Evolutionary conservation across 768 basidiomycete species (phyloP).

Genomic region (Leccinum sublutescens): DNA sequence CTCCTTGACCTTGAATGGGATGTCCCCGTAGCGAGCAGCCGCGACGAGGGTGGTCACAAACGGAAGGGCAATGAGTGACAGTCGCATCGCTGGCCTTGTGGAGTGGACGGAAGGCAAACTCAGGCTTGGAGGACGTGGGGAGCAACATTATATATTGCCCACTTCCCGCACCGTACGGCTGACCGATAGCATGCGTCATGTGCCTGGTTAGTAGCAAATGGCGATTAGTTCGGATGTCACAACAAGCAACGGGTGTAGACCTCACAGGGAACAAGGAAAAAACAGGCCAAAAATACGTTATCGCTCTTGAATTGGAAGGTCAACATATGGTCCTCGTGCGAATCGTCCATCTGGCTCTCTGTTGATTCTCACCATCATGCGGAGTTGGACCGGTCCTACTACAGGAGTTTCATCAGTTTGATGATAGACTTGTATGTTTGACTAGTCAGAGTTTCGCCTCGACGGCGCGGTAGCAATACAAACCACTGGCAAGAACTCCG

Average conservation of each 20-base stretch:
- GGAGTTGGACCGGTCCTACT: neutral
- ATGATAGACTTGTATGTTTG: too few species aligned
- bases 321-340: neutral
- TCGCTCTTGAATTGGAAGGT: constrained; percentile 3
- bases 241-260: neutral
- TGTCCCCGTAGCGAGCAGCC: constrained; percentile 10
- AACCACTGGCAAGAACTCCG: too few species aligned
- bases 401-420: neutral
- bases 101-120: neutral
- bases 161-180: neutral
- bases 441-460: too few species aligned
- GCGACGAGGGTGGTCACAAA: constrained; percentile 13
- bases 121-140: neutral
- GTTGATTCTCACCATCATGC: neutral
- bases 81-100: constrained; percentile 10
- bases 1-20: constrained; percentile 46
- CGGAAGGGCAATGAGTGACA: constrained; percentile 10
- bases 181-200: neutral
- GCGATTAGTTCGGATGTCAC: neutral
- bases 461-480: too few species aligned
- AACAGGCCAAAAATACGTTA: neutral
- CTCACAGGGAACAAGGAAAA: neutral
- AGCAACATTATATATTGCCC: constrained; percentile 10
- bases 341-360: neutral
- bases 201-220: neutral